Base-by-base conservation (phyloP, 2,329 filamentous ascomycete species). In the Magnaporthales sp. region DNA sequence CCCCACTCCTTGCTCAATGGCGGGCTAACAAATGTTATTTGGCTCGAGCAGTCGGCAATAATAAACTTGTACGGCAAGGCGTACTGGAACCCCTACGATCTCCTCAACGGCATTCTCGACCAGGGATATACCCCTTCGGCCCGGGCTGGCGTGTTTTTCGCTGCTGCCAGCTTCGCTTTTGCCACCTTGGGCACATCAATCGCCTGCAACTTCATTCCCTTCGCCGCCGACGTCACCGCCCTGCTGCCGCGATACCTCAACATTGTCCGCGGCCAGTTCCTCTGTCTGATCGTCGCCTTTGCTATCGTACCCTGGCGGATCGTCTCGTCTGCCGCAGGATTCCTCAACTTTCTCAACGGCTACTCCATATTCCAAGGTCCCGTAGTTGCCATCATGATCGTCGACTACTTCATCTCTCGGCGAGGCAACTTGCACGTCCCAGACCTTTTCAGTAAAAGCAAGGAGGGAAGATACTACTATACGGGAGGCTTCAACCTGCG, bases 21-120 rank as follows among this genome's bases (percentile, higher is more conserved):
- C 38, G 15, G 6, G n/a, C 38, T 46, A 46, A 46, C 38, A 46
- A 1, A n/a, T 19, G 8, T 7, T 19, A 6, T 7, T n/a, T 46
- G 38, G 4, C 15, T 46, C 15, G 6, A 19, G 19, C 19, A 46
- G 38, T 46, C 78, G 1, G 76, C 78, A 4, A 78, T 80, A 66
- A 80, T 81, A 70, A 78, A 80, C 65, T 70, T 70, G 9, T 81
- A 78, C 75, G 77, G 75, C 24, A 69, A 75, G 67, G 71, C 67
- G n/a, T 65, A 69, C 26, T 73, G 71, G 71, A 73, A 73, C 65
- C 70, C 70, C 2, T 72, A 70, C 69, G 69, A 70, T 22, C 64
- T 72, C 4, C 66, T 70, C 19, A 65, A 64, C 10, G 71, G 70
- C 38, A 71, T 71, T n/a, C 70, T 70, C 2, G 70, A 71, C 66